Evolutionary conservation across 257 asterid genomes (phyloP).

Genomic region (Solanum etuberosum): DNA sequence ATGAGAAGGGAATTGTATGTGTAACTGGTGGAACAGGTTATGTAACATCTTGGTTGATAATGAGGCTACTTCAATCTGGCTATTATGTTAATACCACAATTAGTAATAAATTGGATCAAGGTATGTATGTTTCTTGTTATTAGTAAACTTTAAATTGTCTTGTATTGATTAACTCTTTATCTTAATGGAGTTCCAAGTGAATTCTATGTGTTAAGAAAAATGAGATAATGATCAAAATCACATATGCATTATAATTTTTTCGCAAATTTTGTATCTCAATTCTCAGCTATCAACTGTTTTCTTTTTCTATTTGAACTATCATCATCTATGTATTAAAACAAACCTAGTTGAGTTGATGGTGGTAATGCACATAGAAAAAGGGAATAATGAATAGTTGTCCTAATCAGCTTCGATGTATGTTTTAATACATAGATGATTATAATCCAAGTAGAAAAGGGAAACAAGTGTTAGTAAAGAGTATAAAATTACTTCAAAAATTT

Average conservation of each 20-base stretch:
- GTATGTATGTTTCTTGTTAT: background rate
- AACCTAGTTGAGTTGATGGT: background rate
- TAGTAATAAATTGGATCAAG: background rate
- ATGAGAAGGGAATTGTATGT: slow-evolving; percentile 3
- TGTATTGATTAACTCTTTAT: background rate
- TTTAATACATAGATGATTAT: background rate
- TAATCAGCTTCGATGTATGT: fast-evolving
- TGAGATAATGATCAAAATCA: too few species aligned
- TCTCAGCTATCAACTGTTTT: background rate
- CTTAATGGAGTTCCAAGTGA: background rate
- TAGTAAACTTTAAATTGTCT: background rate
- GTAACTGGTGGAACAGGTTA: slow-evolving; percentile 27
- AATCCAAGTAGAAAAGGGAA: background rate
- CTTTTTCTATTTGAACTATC: background rate
- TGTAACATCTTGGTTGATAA: slow-evolving; percentile 16
- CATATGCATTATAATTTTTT: too few species aligned
- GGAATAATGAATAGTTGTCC: too few species aligned
- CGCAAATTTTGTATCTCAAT: background rate
- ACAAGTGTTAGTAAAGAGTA: background rate
- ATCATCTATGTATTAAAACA: background rate
- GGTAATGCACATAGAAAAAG: background rate
- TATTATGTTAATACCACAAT: slow-evolving; percentile 19
- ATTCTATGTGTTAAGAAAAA: background rate
- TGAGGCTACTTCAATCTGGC: slow-evolving; percentile 16
- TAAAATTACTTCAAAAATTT: background rate